A percentile compares a stretch with the other conserved stretches of the same genome.
Conservation (phyloP, 225 moss, liverwort and hornwort species). For the Polytrichum formosum region DNA sequence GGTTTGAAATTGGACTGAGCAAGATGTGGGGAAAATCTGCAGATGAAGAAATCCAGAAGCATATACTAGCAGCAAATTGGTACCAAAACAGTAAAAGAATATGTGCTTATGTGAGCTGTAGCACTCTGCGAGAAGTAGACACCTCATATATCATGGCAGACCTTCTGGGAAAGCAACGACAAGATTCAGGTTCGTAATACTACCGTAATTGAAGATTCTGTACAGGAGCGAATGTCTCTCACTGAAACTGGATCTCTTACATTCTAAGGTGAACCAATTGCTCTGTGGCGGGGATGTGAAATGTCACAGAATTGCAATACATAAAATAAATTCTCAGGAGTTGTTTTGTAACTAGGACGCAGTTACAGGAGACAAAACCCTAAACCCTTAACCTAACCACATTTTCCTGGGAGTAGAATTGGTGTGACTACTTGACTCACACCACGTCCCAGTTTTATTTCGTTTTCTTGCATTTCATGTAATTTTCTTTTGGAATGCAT, state of each 20-base stretch:
- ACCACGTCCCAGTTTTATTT: too few relatives aligned
- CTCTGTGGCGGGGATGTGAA: too few relatives aligned
- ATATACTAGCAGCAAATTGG: slow-evolving; percentile 82
- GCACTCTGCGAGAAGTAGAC: slow-evolving; percentile 78
- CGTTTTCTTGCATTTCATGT: too few relatives aligned
- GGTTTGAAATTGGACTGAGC: too few relatives aligned
- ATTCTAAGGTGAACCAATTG: too few relatives aligned
- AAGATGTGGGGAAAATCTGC: slow-evolving; percentile 6
- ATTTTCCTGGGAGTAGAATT: background rate
- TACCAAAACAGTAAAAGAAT: slow-evolving; percentile 66
- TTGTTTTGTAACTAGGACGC: too few relatives aligned
- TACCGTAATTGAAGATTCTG: background rate
- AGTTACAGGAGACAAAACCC: too few relatives aligned
- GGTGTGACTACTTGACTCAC: too few relatives aligned
- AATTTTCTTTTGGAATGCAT: too few relatives aligned
- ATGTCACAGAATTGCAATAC: too few relatives aligned
- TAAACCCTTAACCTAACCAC: background rate
- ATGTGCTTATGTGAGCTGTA: slow-evolving; percentile 89
- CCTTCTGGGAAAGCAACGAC: slow-evolving; percentile 55
- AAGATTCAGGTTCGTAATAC: slow-evolving; percentile 27
- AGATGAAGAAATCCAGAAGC: slow-evolving; percentile 80
- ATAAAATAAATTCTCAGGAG: too few relatives aligned
- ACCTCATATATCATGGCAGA: slow-evolving; percentile 67
- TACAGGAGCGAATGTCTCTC: background rate
- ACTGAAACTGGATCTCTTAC: too few relatives aligned